A percentile compares a stretch with the other conserved stretches of the same genome.
Conservation (phyloP, 2,329 filamentous ascomycete species). For the Arachnopeziza araneosa region DNA sequence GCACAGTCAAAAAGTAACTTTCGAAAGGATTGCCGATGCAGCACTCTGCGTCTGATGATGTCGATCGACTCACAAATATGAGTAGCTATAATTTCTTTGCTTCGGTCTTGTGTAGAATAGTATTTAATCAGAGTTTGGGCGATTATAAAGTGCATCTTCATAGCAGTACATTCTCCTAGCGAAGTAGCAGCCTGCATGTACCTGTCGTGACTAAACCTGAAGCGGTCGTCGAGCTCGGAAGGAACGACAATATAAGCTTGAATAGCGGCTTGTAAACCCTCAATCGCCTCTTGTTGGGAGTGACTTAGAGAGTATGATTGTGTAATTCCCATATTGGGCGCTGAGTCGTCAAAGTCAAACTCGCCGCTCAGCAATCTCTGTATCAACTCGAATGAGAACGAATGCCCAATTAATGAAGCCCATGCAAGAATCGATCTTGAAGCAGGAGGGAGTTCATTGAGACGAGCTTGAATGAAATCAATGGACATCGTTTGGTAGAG, state of each 20-base stretch:
- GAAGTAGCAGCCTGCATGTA: conserved; percentile 71
- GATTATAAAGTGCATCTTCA: conserved; percentile 88
- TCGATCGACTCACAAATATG: conserved; percentile 76
- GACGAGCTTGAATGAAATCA: conserved; percentile 72
- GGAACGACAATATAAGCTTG: conserved; percentile 76
- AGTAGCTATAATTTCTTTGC: conserved; percentile 67
- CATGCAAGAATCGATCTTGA: conserved; percentile 79
- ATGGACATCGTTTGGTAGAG: conserved; percentile 77
- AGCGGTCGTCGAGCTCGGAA: conserved; percentile 78
- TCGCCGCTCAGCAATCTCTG: conserved; percentile 71
- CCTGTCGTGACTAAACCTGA: conserved; percentile 83
- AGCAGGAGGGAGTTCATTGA: conserved; percentile 68
- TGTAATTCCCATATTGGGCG: conserved; percentile 32
- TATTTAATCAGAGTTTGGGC: conserved; percentile 75
- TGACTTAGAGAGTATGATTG: conserved; percentile 36
- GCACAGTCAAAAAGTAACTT: conserved; percentile 71
- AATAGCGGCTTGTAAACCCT: conserved; percentile 76
- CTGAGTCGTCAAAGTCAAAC: conserved; percentile 50
- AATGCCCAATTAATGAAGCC: conserved; percentile 76
- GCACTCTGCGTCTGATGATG: conserved; percentile 64
- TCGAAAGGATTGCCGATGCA: conserved; percentile 60
- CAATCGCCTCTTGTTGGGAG: conserved; percentile 63
- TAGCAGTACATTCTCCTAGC: conserved; percentile 62
- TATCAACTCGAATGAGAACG: conserved; percentile 79
- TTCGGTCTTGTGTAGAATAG: conserved; percentile 52